Percentiles rank a stretch among this genome's conserved stretches.
Evolutionary conservation across 2,329 filamentous ascomycete genomes (phyloP).

Genomic region (Phyllosticta citriasiana): DNA sequence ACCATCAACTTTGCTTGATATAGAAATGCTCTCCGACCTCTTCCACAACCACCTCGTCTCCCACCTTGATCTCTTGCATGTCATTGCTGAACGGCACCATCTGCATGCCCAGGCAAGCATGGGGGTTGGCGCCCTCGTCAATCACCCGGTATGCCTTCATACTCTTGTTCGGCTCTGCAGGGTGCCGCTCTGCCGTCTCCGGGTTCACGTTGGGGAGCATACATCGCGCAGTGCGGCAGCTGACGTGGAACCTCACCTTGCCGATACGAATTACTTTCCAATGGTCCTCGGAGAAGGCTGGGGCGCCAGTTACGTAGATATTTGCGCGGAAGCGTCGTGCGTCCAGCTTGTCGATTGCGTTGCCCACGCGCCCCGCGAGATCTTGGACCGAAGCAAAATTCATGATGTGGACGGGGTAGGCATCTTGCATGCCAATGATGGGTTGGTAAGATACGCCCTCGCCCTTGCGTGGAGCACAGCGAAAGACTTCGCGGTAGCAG

Average conservation of each 20-base stretch:
- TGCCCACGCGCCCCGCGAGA: slow-evolving; percentile 47
- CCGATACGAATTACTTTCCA: slow-evolving; percentile 55
- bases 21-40: slow-evolving; percentile 6
- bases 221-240: slow-evolving; percentile 59
- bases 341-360: slow-evolving; percentile 46
- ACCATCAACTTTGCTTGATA: slow-evolving; percentile 2
- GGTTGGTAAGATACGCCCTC: slow-evolving; percentile 54
- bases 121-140: slow-evolving; percentile 48
- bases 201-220: slow-evolving; percentile 63
- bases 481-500: slow-evolving; percentile 47
- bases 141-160: slow-evolving; percentile 50
- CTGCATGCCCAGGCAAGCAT: slow-evolving; percentile 56
- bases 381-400: slow-evolving; percentile 55
- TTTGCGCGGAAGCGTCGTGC: slow-evolving; percentile 61
- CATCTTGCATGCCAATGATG: slow-evolving; percentile 59
- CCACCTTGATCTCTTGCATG: slow-evolving; percentile 15
- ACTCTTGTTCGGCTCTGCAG: slow-evolving; percentile 47
- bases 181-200: slow-evolving; percentile 41
- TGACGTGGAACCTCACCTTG: slow-evolving; percentile 37
- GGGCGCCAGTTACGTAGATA: slow-evolving; percentile 56
- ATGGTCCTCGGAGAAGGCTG: slow-evolving; percentile 58
- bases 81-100: slow-evolving; percentile 41
- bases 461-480: slow-evolving; percentile 46
- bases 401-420: slow-evolving; percentile 61
- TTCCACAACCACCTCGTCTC: slow-evolving; percentile 6